These are phyloP conservation scores for Boletus subcaerulescens DNA, from an alignment of 768 basidiomycete species.

Conservation along the genomic window DNA sequence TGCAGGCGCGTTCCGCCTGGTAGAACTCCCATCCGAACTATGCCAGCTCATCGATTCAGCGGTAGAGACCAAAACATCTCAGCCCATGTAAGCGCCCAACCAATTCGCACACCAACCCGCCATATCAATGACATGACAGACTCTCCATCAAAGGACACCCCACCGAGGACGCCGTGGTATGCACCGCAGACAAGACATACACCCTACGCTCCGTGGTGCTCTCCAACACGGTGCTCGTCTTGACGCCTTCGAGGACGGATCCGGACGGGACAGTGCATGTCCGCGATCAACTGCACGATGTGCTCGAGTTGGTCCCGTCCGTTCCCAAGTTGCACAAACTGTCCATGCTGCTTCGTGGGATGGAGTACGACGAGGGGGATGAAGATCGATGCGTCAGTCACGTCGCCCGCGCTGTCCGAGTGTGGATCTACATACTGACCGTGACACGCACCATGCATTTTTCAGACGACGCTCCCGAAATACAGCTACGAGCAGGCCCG, in stretches of 20 bases:
- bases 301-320: slow-evolving; percentile 77
- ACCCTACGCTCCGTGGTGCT: slow-evolving; percentile 79
- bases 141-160: slow-evolving; percentile 78
- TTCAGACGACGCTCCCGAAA: slow-evolving; percentile 41
- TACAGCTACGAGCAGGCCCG: slow-evolving; percentile 55
- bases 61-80: slow-evolving; percentile 28
- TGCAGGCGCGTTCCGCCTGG: slow-evolving; percentile 56
- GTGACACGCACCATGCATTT: neutral
- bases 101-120: neutral
- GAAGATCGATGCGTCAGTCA: slow-evolving; percentile 39
- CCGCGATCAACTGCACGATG: slow-evolving; percentile 76
- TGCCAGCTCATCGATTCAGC: slow-evolving; percentile 58
- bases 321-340: slow-evolving; percentile 78
- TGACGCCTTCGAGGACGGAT: slow-evolving; percentile 46
- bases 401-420: neutral
- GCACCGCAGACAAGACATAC: slow-evolving; percentile 80
- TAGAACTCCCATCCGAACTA: slow-evolving; percentile 74
- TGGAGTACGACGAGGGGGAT: slow-evolving; percentile 65
- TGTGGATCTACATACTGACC: too few species aligned
- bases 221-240: slow-evolving; percentile 83
- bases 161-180: slow-evolving; percentile 86
- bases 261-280: slow-evolving; percentile 55
- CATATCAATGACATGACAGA: slow-evolving; percentile 32
- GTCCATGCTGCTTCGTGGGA: slow-evolving; percentile 53
- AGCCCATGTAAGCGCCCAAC: slow-evolving; percentile 26